phyloP scores from a whole-genome alignment of 23 red algal species.

The Agarophyton chilense region DNA sequence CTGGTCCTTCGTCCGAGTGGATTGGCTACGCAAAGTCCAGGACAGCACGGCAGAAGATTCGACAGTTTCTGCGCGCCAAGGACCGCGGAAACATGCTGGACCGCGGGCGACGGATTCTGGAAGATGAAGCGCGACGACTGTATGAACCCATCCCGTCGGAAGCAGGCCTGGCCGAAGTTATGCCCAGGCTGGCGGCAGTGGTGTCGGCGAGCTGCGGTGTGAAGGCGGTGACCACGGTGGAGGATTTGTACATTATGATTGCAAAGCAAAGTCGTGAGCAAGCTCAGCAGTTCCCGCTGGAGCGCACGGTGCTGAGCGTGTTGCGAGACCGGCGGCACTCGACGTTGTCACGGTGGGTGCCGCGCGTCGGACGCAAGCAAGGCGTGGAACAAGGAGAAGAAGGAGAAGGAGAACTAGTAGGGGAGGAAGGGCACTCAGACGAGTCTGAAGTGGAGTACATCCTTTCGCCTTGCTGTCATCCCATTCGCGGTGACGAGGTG shows the following conservation, averaged over 20 bases:
- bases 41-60: constrained; percentile 86
- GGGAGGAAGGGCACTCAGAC: neutral
- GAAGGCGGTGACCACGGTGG: constrained; percentile 34
- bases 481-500: constrained; percentile 80
- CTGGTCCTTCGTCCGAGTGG: constrained; percentile 90
- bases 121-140: constrained; percentile 49
- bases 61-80: constrained; percentile 67
- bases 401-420: no score
- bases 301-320: constrained; percentile 56
- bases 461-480: constrained; percentile 77
- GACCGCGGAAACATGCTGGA: constrained; percentile 72
- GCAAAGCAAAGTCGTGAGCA: constrained; percentile 46
- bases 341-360: constrained; percentile 1
- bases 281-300: constrained; percentile 17
- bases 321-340: constrained; percentile 55
- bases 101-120: constrained; percentile 59
- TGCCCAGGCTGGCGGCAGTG: constrained; percentile 63
- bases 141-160: constrained; percentile 66
- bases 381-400: neutral
- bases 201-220: constrained; percentile 18
- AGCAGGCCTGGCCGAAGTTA: constrained; percentile 41
- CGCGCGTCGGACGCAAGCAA: neutral
- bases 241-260: constrained; percentile 58
- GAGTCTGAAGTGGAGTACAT: constrained; percentile 1
- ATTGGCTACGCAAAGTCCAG: constrained; percentile 82